Evolutionary conservation across 345 rosid genomes (phyloP).

Genomic region (Geranium rotundifolium): DNA sequence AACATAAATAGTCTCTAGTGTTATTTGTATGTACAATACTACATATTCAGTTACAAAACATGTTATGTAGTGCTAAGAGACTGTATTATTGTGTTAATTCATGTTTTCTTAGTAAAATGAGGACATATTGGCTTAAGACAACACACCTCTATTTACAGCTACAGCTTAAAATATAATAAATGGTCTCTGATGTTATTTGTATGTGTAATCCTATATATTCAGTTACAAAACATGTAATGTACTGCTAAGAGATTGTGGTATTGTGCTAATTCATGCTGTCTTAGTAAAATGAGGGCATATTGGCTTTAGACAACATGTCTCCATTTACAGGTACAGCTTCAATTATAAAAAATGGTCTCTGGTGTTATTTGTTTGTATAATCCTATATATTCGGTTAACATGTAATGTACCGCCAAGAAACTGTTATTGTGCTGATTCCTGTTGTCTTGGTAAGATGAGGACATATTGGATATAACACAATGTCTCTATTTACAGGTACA

Average conservation of each 20-base stretch:
- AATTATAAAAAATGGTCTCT: slow-evolving; percentile 6
- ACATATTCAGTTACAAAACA: no score
- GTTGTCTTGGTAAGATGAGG: background rate
- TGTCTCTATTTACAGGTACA: slow-evolving; percentile 25
- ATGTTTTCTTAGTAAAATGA: background rate
- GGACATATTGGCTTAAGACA: no score
- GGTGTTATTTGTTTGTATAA: no score
- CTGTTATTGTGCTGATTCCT: background rate
- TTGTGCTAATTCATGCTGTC: background rate
- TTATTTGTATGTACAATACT: no score
- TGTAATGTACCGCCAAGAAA: background rate
- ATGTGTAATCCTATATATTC: no score
- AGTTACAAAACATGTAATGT: background rate
- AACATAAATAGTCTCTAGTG: background rate
- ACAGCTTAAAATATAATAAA: slow-evolving; percentile 20
- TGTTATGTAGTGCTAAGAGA: background rate
- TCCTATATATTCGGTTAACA: no score
- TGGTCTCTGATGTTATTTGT: no score
- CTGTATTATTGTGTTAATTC: background rate
- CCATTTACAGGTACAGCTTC: slow-evolving; percentile 32
- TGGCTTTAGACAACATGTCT: no score
- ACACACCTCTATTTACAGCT: slow-evolving; percentile 20
- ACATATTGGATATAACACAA: no score
- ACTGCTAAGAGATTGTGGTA: background rate
- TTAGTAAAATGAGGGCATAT: no score